Conservation (phyloP, 2,329 filamentous ascomycete genomes). For the Colletotrichum trifolii region DNA sequence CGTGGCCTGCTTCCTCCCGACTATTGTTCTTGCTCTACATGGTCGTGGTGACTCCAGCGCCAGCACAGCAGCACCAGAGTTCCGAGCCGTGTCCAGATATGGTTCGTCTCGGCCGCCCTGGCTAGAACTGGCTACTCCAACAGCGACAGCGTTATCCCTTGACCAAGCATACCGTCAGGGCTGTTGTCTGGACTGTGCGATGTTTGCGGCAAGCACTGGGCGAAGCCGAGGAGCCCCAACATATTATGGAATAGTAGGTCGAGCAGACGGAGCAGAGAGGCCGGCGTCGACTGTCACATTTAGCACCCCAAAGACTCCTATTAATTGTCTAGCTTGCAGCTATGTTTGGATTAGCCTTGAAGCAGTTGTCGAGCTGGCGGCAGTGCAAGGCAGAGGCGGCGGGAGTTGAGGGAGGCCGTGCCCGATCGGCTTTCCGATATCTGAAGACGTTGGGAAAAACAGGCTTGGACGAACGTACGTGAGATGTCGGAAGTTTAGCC, state of each 20-base stretch:
- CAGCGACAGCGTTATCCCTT: not conserved
- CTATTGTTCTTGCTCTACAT: not conserved
- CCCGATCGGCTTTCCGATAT: too few relatives aligned
- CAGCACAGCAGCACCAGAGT: conserved; percentile 13
- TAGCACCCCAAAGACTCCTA: conserved; percentile 15
- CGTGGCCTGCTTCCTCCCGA: not conserved
- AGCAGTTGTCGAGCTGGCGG: conserved; percentile 5
- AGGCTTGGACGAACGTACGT: too few relatives aligned
- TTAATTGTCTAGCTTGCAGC: conserved; percentile 27
- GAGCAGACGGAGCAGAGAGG: conserved; percentile 18
- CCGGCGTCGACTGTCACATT: conserved; percentile 1
- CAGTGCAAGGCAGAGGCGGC: not conserved
- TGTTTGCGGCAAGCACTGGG: not conserved
- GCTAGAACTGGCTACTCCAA: not conserved
- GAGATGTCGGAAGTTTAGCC: too few relatives aligned
- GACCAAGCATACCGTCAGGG: not conserved
- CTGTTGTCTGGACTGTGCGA: conserved; percentile 1
- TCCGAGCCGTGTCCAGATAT: not conserved
- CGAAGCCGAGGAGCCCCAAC: conserved; percentile 25
- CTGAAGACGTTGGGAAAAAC: too few relatives aligned
- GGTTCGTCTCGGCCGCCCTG: not conserved
- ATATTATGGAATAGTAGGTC: conserved; percentile 6
- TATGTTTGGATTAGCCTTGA: conserved; percentile 12
- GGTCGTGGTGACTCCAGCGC: conserved; percentile 14
- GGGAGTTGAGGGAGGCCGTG: too few relatives aligned